Evolutionary conservation across 1,284 basidiomycete species (phyloP).

Genomic region (Exobasidium cylindrosporum): DNA sequence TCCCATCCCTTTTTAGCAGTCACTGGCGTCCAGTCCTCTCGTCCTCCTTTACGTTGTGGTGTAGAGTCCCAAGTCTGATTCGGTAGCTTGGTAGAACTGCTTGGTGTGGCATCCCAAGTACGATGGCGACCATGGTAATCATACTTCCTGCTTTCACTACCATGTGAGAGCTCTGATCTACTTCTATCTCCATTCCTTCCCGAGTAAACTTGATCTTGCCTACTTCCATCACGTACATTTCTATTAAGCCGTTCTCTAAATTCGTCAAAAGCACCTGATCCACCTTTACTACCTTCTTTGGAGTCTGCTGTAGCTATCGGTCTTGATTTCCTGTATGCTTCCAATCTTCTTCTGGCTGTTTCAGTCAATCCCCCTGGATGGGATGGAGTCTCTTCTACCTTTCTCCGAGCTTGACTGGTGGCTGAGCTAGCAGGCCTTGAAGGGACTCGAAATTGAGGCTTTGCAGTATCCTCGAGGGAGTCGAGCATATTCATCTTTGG

Average conservation of each 20-base stretch:
- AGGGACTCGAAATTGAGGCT: constrained; percentile 24
- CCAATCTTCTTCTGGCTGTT: constrained; percentile 26
- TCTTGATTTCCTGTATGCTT: constrained; percentile 25
- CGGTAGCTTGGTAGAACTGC: constrained; percentile 14
- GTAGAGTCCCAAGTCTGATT: constrained; percentile 36
- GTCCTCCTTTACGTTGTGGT: constrained; percentile 13
- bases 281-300: constrained; percentile 3
- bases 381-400: constrained; percentile 34
- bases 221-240: constrained; percentile 6
- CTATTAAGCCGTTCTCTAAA: constrained; percentile 15
- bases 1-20: constrained; percentile 23
- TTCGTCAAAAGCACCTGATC: constrained; percentile 1
- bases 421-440: constrained; percentile 23
- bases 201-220: not conserved
- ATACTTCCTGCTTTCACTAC: not conserved
- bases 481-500: not conserved
- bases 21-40: not conserved
- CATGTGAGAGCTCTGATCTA: not conserved
- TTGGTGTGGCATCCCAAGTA: constrained; percentile 12
- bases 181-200: not conserved
- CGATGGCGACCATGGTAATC: constrained; percentile 1
- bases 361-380: constrained; percentile 36
- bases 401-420: not conserved
- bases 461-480: not conserved
- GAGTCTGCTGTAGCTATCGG: constrained; percentile 2